phyloP scores from a whole-genome alignment of 768 basidiomycete species.

The Candolleomyces efflorescens region DNA sequence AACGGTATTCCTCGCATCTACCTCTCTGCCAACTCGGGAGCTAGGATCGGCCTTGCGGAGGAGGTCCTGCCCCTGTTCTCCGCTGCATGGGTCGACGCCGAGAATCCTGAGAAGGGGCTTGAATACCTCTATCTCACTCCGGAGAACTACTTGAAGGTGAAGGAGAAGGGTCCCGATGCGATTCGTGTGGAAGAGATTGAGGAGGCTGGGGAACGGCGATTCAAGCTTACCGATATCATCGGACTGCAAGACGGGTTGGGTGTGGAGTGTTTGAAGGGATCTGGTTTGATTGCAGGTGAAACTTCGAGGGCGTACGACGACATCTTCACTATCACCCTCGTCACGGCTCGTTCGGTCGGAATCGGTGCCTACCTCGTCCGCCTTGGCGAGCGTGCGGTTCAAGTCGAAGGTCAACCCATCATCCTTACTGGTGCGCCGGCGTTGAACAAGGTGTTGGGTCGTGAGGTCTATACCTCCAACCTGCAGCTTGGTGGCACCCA shows the following conservation, averaged over 20 bases:
- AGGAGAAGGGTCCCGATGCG: constrained; percentile 76
- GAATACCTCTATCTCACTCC: constrained; percentile 94
- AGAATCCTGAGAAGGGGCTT: constrained; percentile 90
- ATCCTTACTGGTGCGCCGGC: constrained; percentile 97
- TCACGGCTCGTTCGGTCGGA: constrained; percentile 97
- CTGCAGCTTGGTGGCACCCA: constrained; percentile 99
- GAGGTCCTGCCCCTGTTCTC: constrained; percentile 87
- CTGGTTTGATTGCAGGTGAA: constrained; percentile 97
- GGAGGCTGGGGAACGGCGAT: constrained; percentile 79
- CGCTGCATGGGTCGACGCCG: constrained; percentile 82
- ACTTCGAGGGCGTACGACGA: constrained; percentile 99
- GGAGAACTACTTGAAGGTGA: constrained; percentile 84
- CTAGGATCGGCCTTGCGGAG: constrained; percentile 93
- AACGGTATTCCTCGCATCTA: constrained; percentile 93
- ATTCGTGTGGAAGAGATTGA: constrained; percentile 83
- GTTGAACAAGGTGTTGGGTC: constrained; percentile 97
- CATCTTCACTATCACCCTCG: constrained; percentile 98
- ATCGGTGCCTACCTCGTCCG: constrained; percentile 99
- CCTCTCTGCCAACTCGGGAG: constrained; percentile 98
- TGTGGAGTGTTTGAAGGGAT: constrained; percentile 93
- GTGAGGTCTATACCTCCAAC: constrained; percentile 98
- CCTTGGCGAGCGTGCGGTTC: constrained; percentile 94
- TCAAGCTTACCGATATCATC: constrained; percentile 95
- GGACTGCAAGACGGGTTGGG: constrained; percentile 97
- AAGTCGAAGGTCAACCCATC: constrained; percentile 99